Base-by-base conservation (phyloP, 768 basidiomycete genomes). In the Psilocybe azurescens region DNA sequence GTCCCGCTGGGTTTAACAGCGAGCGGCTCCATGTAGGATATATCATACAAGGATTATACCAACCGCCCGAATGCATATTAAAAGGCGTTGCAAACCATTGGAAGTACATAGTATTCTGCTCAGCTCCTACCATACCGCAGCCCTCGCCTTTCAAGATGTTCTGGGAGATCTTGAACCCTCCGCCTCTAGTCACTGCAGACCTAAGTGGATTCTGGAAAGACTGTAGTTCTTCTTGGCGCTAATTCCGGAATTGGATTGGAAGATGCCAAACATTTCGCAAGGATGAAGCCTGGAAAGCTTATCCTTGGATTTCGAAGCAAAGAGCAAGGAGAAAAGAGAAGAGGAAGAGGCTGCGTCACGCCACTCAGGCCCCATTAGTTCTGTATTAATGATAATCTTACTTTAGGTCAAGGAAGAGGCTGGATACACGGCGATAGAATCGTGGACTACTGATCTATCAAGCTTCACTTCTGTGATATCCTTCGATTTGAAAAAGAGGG, bases 191-290 rank as follows among this genome's bases (percentile, higher is more conserved):
- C 16, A 58, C 65, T 9, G 72, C 69, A 1, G 75, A 81, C 61
- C 70, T 85, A 14, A 64, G 67, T 18, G 79, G n/a, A n/a, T n/a
- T n/a, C n/a, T n/a, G n/a, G 78, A 10, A 83, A 82, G 66, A 82
- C 80, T 5, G 75, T 86, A 13, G 52, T 86, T n/a, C 76, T 88
- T 24, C 75, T 78, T 36, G 79, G 78, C 4, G 83, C 85, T 3
- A 87, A 87, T 63, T 75, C 74, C 29, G 87, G 84, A 1, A 61
- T 84, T 6, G 83, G 83, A 2, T 77, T 81, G 33, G 81, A 83
- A 64, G 77, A 80, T 1, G 70, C 79, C 2, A 81, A 78, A 56
- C 79, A 82, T 56, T 80, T 83, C 46, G 81, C 81, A 0, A 36
- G 61, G 1, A 81, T 83, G 82, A 77, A 75, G 46, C 73, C 81